Percentiles rank a stretch among this genome's conserved stretches.
phyloP scores from a whole-genome alignment of 2,329 filamentous ascomycete species.

The Paecilomyces niveus region DNA sequence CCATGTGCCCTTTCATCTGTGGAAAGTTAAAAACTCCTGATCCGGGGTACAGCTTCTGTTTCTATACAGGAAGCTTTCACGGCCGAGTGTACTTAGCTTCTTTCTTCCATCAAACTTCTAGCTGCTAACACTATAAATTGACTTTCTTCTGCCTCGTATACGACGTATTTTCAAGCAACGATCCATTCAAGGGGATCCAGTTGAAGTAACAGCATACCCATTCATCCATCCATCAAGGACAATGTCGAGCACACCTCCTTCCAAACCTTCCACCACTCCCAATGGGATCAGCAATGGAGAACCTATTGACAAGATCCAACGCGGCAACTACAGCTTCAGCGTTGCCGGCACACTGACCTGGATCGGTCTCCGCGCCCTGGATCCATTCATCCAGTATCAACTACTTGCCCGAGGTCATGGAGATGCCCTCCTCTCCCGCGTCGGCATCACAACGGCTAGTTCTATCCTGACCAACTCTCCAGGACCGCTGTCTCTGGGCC shows the following conservation, averaged over 20 bases:
- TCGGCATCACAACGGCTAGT: background rate
- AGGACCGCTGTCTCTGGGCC: background rate
- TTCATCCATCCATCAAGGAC: background rate
- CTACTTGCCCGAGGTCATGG: background rate
- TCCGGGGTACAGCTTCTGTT: no score
- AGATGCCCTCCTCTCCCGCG: background rate
- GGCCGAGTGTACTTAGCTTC: no score
- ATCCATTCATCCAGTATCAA: background rate
- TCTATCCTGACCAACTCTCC: background rate
- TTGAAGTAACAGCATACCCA: background rate
- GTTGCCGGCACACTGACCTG: background rate
- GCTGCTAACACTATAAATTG: no score
- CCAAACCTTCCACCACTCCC: background rate
- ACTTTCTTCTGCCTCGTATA: no score
- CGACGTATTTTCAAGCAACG: background rate
- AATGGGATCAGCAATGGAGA: background rate
- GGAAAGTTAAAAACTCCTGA: no score
- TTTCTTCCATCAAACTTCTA: no score
- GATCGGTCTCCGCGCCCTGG: slow-evolving; percentile 14
- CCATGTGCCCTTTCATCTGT: no score
- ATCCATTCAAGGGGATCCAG: background rate
- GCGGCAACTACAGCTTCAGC: background rate
- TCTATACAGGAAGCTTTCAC: no score
- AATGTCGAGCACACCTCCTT: background rate
- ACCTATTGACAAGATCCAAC: background rate